Evolutionary conservation across 495 filamentous ascomycete genomes (phyloP).

Genomic region (Haplographium delicatum): DNA sequence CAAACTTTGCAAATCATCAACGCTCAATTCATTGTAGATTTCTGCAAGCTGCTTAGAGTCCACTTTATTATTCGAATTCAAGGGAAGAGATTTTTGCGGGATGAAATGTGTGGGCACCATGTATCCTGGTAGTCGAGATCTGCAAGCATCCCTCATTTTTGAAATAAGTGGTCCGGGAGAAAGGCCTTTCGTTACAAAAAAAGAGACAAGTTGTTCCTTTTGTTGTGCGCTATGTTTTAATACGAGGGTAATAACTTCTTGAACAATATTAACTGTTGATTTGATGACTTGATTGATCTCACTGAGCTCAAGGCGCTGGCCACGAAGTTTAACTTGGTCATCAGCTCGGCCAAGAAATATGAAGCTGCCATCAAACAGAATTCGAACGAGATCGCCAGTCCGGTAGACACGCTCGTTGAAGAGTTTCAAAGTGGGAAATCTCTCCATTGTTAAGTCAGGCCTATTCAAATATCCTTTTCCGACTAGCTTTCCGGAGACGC

Average conservation of each 20-base stretch:
- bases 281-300: constrained; percentile 70
- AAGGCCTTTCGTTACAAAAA: constrained; percentile 41
- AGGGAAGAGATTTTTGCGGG: constrained; percentile 55
- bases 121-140: constrained; percentile 57
- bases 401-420: constrained; percentile 60
- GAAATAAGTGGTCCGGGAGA: constrained; percentile 6
- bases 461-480: constrained; percentile 84
- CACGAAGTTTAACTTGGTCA: constrained; percentile 75
- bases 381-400: constrained; percentile 73
- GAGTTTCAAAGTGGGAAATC: constrained; percentile 50
- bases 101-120: constrained; percentile 76
- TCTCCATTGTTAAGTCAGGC: constrained; percentile 57
- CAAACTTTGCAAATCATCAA: constrained; percentile 51
- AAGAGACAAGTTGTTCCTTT: constrained; percentile 66
- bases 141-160: constrained; percentile 47
- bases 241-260: constrained; percentile 62
- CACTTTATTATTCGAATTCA: constrained; percentile 70
- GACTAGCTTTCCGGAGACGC: constrained; percentile 78
- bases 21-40: constrained; percentile 52
- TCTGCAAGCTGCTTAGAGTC: constrained; percentile 56
- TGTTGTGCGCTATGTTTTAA: constrained; percentile 55
- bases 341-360: constrained; percentile 72
- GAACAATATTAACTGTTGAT: constrained; percentile 35
- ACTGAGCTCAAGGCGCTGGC: constrained; percentile 69
- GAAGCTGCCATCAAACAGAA: constrained; percentile 64